Evolutionary conservation across 257 asterid genomes (phyloP), one percentile per base, ranked within the genome.

Genomic region (Scutellaria minor): DNA sequence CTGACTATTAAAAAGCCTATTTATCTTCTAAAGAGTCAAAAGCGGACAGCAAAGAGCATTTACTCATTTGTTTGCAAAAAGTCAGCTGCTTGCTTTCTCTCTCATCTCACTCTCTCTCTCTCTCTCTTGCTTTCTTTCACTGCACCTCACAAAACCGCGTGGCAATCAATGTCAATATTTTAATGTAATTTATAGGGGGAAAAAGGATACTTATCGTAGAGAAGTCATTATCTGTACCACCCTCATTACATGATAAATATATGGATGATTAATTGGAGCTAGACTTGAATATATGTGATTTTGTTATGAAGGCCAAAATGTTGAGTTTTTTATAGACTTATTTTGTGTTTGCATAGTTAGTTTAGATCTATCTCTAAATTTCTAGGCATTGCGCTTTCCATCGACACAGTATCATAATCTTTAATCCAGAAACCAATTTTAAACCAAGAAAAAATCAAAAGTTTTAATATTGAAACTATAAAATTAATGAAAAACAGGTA

Each of bases 41-140:
- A 69, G 52, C 63, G 75, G 87, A 57, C 90, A 89, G 83, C 93
- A 80, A 78, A 71, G 66, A 73, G 87, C 93, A 87, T 82, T 89
- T 82, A 89, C 85, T 87, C 90, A 4, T 58, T 74, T 82, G 82
- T 59, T 84, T 83, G 74, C 80, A 76, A 86, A 83, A 88, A 81
- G 85, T 84, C 79, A 77, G 81, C 83, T 63, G 31, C 66, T 66
- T 58, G 62, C 71, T 80, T 35, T 41, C 59, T 55, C 57, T 47
- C 58, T 59, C 61, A 40, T 41, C 52, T 12, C 62, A 14, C 31
- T 45, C 8, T n/a, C 15, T 10, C 41, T 5, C 6, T 60, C n/a
- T 18, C 3, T 40, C 39, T 6, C 24, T 8, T 42, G 10, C 11
- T 15, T 9, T 10, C 20, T 48, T 18, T 68, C 27, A 24, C 0